Evolutionary conservation across 331 rosid genomes (phyloP).

Genomic region (Arachis monticola): DNA sequence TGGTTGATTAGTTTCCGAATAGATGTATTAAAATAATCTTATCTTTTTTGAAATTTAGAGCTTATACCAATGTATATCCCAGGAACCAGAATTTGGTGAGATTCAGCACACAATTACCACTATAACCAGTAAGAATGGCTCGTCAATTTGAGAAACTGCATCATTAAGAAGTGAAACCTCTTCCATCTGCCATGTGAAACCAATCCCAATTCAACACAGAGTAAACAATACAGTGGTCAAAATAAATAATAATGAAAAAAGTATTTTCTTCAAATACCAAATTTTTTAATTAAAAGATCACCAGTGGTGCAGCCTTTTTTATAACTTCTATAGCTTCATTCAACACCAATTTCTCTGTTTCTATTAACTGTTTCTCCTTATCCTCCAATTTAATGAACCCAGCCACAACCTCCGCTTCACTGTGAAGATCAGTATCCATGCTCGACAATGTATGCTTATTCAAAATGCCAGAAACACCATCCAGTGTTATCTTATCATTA

Average conservation of each 20-base stretch:
- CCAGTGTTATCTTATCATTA: constrained; percentile 37
- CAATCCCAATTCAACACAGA: constrained; percentile 48
- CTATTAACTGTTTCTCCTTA: constrained; percentile 69
- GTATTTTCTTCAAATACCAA: constrained; percentile 70
- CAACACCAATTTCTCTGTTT: constrained; percentile 71
- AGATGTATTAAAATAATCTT: constrained; percentile 42
- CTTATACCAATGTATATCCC: constrained; percentile 95
- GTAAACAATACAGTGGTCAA: constrained; percentile 41
- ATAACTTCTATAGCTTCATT: constrained; percentile 71
- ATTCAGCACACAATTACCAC: constrained; percentile 99
- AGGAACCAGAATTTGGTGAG: constrained; percentile 99
- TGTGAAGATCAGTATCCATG: constrained; percentile 48
- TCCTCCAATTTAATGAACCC: constrained; percentile 86
- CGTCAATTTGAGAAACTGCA: constrained; percentile 91
- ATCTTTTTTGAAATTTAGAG: constrained; percentile 84
- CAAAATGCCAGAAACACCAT: constrained; percentile 27
- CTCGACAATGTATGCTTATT: constrained; percentile 33
- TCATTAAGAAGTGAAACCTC: constrained; percentile 94
- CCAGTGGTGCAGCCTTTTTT: constrained; percentile 98
- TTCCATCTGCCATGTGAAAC: constrained; percentile 89
- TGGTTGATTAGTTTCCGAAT: constrained; percentile 38
- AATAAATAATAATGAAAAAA: constrained; percentile 27
- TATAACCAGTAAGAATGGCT: constrained; percentile 98
- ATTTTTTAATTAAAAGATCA: constrained; percentile 81
- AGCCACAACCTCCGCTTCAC: constrained; percentile 48